Evolutionary conservation across 495 filamentous ascomycete species (phyloP), one percentile per base, ranked within the genome.

Genomic region (Cenococcum geophilum): DNA sequence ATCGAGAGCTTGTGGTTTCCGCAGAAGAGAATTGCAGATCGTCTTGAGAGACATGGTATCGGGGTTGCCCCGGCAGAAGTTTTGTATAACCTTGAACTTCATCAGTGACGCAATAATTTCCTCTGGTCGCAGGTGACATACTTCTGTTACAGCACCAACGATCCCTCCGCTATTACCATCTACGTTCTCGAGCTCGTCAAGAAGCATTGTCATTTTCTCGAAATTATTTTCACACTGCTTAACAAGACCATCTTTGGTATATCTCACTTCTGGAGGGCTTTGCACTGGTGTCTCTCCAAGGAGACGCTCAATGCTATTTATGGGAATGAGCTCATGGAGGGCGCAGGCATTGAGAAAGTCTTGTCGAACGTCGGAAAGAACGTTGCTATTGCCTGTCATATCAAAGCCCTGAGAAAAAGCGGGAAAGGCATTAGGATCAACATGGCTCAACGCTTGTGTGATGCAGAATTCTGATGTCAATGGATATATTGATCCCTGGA

Each of bases 91-190:
- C 40, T 18, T 1, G 40, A 10, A 45, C 22, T 25, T 6, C 16
- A 8, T 18, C 34, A 25, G n/a, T 55, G 21, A 55, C 6, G 0
- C 5, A 56, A 4, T 6, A 6, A 6, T 32, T 2, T 32, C 2
- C 6, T 32, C 27, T 32, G 3, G 6, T 32, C 6, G 27, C 27
- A 32, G 27, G 27, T 32, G 27, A 20, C 59, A 48, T 74, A 91
- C 88, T 77, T 96, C 89, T 34, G 86, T 83, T 18, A 97, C 78
- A 8, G 91, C 89, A 47, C 83, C 83, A 23, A 88, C 89, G 32
- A 93, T 90, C 1, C 92, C 91, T 20, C 89, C 93, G 1, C 90
- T 89, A 74, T 98, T 97, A 0, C 93, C 93, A 69, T 96, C 90
- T 80, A 95, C 89, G n/a, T 85, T 86, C 62, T 96, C 91, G 58